A percentile compares a stretch with the other conserved stretches of the same genome.
phyloP scores from a whole-genome alignment of 768 basidiomycete genomes.

The Tylopilus rubrobrunneus region DNA sequence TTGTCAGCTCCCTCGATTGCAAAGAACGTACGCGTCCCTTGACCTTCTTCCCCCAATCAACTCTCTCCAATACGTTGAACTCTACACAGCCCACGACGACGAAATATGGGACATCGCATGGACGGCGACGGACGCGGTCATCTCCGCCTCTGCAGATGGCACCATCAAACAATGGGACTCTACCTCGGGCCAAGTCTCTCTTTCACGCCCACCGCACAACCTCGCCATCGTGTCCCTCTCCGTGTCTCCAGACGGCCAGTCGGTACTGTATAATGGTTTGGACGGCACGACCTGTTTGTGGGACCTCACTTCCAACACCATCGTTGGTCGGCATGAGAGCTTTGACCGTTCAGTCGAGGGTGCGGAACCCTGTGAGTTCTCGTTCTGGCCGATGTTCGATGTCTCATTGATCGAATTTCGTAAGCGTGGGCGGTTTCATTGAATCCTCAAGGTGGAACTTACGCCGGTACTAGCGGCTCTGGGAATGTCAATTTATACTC shows the following conservation, averaged over 20 bases:
- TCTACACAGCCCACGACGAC: conserved; percentile 63
- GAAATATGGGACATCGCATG: conserved; percentile 77
- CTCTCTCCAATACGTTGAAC: conserved; percentile 3
- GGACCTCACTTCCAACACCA: conserved; percentile 60
- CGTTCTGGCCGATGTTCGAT: background rate
- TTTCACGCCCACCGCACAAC: conserved; percentile 67
- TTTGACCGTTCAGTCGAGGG: conserved; percentile 54
- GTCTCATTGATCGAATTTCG: background rate
- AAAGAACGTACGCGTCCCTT: conserved; percentile 59
- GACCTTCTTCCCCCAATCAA: conserved; percentile 3
- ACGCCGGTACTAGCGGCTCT: conserved; percentile 68
- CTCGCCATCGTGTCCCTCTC: conserved; percentile 84
- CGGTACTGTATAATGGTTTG: conserved; percentile 74
- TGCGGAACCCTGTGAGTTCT: conserved; percentile 64
- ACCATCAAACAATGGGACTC: conserved; percentile 71
- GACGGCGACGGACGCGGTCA: conserved; percentile 58
- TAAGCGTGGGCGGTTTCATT: conserved; percentile 84
- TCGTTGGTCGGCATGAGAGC: conserved; percentile 69
- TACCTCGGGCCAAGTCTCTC: conserved; percentile 57
- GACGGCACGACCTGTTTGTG: conserved; percentile 80
- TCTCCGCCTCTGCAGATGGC: conserved; percentile 79
- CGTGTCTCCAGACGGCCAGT: conserved; percentile 58
- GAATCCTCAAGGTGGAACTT: conserved; percentile 68
- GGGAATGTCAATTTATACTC: conserved; percentile 74
- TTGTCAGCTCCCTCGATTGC: conserved; percentile 68